phyloP scores from a whole-genome alignment of 805 yeast genomes.

The Yarrowia sp. region DNA sequence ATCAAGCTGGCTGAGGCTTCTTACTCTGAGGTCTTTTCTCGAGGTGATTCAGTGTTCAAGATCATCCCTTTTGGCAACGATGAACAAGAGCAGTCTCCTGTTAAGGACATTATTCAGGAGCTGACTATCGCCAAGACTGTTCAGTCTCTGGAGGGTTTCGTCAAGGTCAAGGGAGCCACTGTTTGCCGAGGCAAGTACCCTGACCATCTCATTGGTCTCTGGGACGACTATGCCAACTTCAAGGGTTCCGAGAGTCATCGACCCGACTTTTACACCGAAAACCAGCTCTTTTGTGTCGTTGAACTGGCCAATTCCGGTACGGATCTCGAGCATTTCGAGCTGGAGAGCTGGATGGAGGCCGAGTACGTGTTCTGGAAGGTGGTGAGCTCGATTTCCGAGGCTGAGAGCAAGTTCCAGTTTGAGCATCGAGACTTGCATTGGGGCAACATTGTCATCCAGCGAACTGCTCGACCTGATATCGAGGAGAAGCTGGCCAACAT shows the following conservation, averaged over 20 bases:
- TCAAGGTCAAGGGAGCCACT: constrained; percentile 44
- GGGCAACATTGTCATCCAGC: constrained; percentile 55
- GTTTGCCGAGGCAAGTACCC: constrained; percentile 52
- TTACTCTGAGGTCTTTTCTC: constrained; percentile 46
- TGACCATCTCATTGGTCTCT: constrained; percentile 41
- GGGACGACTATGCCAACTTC: constrained; percentile 44
- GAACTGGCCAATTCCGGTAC: constrained; percentile 41
- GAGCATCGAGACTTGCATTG: constrained; percentile 73
- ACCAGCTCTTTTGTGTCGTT: constrained; percentile 41
- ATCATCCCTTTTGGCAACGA: constrained; percentile 53
- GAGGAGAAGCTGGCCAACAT: constrained; percentile 27
- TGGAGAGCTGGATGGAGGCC: constrained; percentile 43
- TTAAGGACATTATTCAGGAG: constrained; percentile 49
- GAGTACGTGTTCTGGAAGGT: constrained; percentile 54
- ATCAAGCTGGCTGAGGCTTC: constrained; percentile 49
- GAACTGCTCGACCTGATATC: background rate
- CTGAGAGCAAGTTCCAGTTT: constrained; percentile 53
- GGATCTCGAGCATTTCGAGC: constrained; percentile 46
- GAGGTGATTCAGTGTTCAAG: constrained; percentile 45
- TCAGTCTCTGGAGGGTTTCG: constrained; percentile 47
- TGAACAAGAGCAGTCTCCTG: constrained; percentile 44
- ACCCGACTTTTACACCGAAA: constrained; percentile 42
- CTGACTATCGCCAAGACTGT: constrained; percentile 45
- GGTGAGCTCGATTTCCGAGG: constrained; percentile 48
- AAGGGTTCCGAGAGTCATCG: constrained; percentile 41